Evolutionary conservation across 176 grass and related monocot species (phyloP), one percentile per base, ranked within the genome.

Genomic region (Cenchrus purpureus): DNA sequence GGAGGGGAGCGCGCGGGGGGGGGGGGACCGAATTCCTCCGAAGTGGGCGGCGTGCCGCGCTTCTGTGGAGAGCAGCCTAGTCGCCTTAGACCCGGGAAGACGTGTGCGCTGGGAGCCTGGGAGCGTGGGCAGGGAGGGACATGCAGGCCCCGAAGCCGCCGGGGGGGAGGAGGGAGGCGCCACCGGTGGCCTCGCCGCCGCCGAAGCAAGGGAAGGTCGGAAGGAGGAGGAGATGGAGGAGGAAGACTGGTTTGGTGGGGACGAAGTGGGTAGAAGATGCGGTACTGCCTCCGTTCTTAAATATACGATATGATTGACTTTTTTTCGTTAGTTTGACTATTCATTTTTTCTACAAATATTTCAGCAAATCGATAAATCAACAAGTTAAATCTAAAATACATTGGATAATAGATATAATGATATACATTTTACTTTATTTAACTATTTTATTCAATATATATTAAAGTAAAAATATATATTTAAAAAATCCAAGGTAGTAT

Each of bases 121-220:
- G n/a, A 40, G 60, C n/a, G 60, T 28, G n/a, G 22, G 60, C 4
- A 28, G 10, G 68, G 45, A 73, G 70, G 12, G 22, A 16, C 1
- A 14, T 25, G 70, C 5, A 25, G 22, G n/a, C 22, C 20, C 20
- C 1, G 12, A 51, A 8, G 70, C 11, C 12, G 45, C 45, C 45
- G 0, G 44, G 70, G 22, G 7, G 12, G 8, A 16, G 70, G 46
- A 16, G 14, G 12, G 48, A 8, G 7, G 48, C 7, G 22, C 31
- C 71, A 52, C 71, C 71, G 48, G 71, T 73, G 71, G 49, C 71
- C 48, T 52, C 22, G 70, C 10, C 57, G 37, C 8, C 58, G 20
- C 8, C 58, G 17, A 57, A 20, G 17, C 37, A 40, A 2, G 37
- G 37, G 3, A 40, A 4, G 34, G 22, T 25, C 22, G 34, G 34